phyloP scores from a whole-genome alignment of 768 basidiomycete genomes.

The Lactifluus pinguis region DNA sequence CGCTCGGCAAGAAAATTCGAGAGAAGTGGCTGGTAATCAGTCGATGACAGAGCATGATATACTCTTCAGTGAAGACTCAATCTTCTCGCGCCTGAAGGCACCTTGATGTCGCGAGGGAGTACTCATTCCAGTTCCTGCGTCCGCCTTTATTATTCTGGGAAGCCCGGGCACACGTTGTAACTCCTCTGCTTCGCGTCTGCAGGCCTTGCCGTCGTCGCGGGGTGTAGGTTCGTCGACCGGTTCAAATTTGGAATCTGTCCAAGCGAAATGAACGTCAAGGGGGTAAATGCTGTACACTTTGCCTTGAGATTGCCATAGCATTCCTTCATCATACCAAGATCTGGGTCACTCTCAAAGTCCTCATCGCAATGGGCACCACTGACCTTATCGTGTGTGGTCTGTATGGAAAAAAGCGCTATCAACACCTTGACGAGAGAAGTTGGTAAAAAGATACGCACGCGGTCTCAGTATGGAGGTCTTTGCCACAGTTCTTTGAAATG shows the following conservation, averaged over 20 bases:
- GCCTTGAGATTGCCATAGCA: constrained; percentile 72
- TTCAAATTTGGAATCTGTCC: constrained; percentile 64
- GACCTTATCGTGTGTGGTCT: constrained; percentile 94
- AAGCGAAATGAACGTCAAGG: background rate
- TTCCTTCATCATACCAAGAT: constrained; percentile 86
- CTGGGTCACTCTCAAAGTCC: constrained; percentile 72
- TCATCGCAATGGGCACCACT: constrained; percentile 65
- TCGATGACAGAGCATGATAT: constrained; percentile 78
- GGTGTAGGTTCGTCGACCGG: constrained; percentile 53
- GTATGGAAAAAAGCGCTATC: constrained; percentile 1
- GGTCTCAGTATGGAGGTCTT: constrained; percentile 75
- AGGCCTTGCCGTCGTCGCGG: constrained; percentile 66
- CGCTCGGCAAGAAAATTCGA: constrained; percentile 86
- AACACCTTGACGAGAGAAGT: background rate
- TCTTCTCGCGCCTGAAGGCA: constrained; percentile 55
- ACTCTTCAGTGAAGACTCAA: constrained; percentile 75
- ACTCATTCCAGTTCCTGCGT: constrained; percentile 38
- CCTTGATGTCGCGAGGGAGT: constrained; percentile 27
- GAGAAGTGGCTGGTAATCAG: constrained; percentile 61
- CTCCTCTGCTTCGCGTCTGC: constrained; percentile 87
- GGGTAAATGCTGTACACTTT: constrained; percentile 50
- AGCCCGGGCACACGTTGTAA: constrained; percentile 87
- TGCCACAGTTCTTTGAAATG: constrained; percentile 83
- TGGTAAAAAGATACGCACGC: constrained; percentile 38
- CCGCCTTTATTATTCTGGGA: constrained; percentile 88